Evolutionary conservation across 352 stramenopile genomes (phyloP).

Genomic region (Globisporangium perplexum): DNA sequence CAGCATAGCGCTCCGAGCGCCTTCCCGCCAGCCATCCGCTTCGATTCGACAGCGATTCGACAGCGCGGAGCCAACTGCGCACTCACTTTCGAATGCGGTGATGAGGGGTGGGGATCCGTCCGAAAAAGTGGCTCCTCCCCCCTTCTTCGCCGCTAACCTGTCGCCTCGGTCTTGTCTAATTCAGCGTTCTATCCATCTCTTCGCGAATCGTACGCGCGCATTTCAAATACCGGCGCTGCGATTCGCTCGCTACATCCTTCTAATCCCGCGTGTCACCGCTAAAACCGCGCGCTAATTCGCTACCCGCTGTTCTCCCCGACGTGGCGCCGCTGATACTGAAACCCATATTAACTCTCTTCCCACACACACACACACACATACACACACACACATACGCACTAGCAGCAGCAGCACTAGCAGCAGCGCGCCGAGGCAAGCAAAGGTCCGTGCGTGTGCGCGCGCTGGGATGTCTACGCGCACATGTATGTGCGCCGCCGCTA

Average conservation of each 20-base stretch:
- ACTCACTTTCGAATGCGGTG: background rate
- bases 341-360: conserved; percentile 2
- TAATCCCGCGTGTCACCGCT: background rate
- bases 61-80: background rate
- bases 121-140: conserved; percentile 2
- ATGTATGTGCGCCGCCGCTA: background rate
- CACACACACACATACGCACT: background rate
- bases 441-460: background rate
- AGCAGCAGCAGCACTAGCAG: background rate
- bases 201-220: background rate
- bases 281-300: background rate
- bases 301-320: background rate
- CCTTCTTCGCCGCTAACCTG: background rate
- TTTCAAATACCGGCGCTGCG: background rate
- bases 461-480: background rate
- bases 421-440: background rate
- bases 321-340: conserved; percentile 1
- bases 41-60: background rate
- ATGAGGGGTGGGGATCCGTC: conserved; percentile 1
- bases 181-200: background rate
- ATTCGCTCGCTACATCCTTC: background rate
- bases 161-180: background rate
- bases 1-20: no score
- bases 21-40: background rate
- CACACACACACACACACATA: background rate